phyloP scores from a whole-genome alignment of 371 early-diverging fungal species.

The Entomophthora muscae region DNA sequence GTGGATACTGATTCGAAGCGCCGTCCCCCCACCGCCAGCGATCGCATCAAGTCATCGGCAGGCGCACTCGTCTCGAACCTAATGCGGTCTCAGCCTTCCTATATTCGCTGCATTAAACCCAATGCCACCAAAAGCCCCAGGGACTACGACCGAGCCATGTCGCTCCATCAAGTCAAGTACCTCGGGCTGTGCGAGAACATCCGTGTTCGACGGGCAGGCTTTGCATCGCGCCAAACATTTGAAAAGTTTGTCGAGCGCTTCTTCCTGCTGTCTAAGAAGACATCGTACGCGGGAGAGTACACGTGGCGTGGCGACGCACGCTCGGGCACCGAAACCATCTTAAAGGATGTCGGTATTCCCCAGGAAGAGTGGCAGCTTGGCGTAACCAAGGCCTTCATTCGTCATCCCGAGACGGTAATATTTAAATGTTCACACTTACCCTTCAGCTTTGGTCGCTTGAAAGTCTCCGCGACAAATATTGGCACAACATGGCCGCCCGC shows the following conservation, averaged over 20 bases:
- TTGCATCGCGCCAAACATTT: slow-evolving; percentile 80
- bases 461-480: slow-evolving; percentile 82
- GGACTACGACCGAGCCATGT: slow-evolving; percentile 79
- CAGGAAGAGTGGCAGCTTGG: slow-evolving; percentile 92
- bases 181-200: slow-evolving; percentile 93
- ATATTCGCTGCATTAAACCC: slow-evolving; percentile 98
- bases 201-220: slow-evolving; percentile 92
- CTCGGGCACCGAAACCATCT: slow-evolving; percentile 48
- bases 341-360: slow-evolving; percentile 70
- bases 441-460: slow-evolving; percentile 89
- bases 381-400: slow-evolving; percentile 81
- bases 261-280: slow-evolving; percentile 54
- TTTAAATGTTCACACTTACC: no score
- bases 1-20: slow-evolving; percentile 72
- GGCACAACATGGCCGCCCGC: slow-evolving; percentile 87
- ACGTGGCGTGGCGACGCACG: slow-evolving; percentile 73
- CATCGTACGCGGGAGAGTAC: slow-evolving; percentile 71
- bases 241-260: slow-evolving; percentile 76
- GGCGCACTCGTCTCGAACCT: slow-evolving; percentile 69
- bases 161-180: slow-evolving; percentile 92
- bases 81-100: slow-evolving; percentile 91
- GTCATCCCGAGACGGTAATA: slow-evolving; percentile 89
- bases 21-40: slow-evolving; percentile 70
- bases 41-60: slow-evolving; percentile 40
- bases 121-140: slow-evolving; percentile 78